Evolutionary conservation across 345 rosid genomes (phyloP), one percentile per base, ranked within the genome.

Genomic region (Citrus australasica): DNA sequence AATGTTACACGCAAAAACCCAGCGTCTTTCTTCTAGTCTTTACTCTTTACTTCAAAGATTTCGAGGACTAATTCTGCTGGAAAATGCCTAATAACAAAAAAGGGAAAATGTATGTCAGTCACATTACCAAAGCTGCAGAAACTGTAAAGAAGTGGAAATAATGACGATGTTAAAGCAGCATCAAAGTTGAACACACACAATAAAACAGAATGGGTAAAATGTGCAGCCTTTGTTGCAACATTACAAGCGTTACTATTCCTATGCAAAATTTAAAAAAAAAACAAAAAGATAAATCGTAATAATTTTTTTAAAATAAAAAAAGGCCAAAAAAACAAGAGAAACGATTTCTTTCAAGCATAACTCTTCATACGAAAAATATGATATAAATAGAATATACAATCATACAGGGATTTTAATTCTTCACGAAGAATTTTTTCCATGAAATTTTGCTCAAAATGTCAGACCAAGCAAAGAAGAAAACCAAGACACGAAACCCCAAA

Each of bases 241-340:
- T 71, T 61, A 79, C 89, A 84, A 87, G 85, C 84, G 78, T 79
- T 78, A 83, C 85, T 76, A 79, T 80, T 87, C 83, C 81, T 84
- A 77, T 35, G 85, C 82, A 82, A 83, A 72, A 25, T 30, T 68
- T 40, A 67, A 22, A 28, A 59, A 46, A 6, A 67, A 62, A 33
- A 61, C 53, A 77, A 65, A 75, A 40, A 46, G 25, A 48, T 13
- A 64, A 32, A 42, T 14, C 5, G 22, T 53, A 55, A 37, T 40
- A 73, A 64, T 78, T 67, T 33, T 6, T 2, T 7, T 11, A 35
- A 64, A 5, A 63, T 67, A 59, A 73, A 37, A 74, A 78, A 27
- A 40, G 55, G 51, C 51, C 51, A 13, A 46, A 46, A 3, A 19
- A 60, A 40, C 63, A 75, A 51, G 38, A 22, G 63, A 30, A 30